Evolutionary conservation across 2,329 filamentous ascomycete genomes (phyloP).

Genomic region (Coleophoma cylindrospora): DNA sequence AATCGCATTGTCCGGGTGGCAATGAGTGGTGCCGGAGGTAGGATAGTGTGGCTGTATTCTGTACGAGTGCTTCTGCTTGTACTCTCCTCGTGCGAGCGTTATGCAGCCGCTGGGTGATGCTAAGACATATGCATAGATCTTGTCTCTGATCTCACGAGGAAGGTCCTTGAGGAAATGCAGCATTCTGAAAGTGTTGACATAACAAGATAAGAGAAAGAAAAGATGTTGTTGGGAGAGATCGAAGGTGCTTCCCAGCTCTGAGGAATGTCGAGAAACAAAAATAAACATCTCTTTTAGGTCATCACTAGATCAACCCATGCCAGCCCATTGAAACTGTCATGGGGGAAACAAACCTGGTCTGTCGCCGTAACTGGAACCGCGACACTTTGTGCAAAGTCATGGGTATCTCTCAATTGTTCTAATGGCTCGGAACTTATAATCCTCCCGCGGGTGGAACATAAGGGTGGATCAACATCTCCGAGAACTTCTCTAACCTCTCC

Average conservation of each 20-base stretch:
- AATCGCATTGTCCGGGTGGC: neutral
- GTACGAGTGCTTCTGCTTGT: neutral
- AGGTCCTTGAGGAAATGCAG: neutral
- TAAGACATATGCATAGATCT: neutral
- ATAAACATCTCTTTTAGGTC: neutral
- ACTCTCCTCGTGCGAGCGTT: neutral
- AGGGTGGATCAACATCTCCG: constrained; percentile 74
- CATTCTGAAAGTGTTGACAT: neutral
- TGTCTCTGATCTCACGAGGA: neutral
- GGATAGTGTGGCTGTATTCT: neutral
- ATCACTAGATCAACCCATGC: neutral
- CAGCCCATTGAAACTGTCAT: no score
- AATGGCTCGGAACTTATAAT: constrained; percentile 14
- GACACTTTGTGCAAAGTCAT: neutral
- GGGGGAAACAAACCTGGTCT: no score
- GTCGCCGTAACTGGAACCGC: neutral
- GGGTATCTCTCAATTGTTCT: constrained; percentile 5
- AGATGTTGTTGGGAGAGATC: neutral
- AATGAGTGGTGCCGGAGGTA: neutral
- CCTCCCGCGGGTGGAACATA: constrained; percentile 58
- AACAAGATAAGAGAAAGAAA: neutral
- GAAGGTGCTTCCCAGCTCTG: neutral
- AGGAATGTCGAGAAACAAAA: neutral
- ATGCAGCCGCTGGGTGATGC: neutral
- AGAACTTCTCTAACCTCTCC: constrained; percentile 88